A percentile compares a stretch with the other conserved stretches of the same genome.
These are phyloP conservation scores for Botryotinia convoluta DNA, from an alignment of 2,329 filamentous ascomycete genomes.

Conservation along the genomic window DNA sequence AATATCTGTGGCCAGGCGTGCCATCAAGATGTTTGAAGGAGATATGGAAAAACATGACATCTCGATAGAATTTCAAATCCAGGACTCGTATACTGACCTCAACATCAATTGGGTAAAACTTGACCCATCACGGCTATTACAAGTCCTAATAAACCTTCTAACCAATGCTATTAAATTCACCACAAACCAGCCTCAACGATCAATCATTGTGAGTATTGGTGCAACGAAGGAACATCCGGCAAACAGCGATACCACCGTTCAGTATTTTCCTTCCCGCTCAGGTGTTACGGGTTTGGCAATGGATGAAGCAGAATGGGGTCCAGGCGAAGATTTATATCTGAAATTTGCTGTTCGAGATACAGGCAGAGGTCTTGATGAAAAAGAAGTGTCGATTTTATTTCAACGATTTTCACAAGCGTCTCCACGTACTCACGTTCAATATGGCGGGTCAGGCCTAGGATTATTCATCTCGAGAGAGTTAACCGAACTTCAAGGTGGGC, in stretches of 20 bases:
- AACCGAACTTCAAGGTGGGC: slow-evolving; percentile 76
- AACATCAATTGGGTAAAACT: slow-evolving; percentile 69
- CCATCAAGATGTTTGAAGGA: slow-evolving; percentile 76
- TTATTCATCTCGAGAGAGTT: slow-evolving; percentile 77
- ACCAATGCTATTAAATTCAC: slow-evolving; percentile 86
- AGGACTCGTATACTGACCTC: slow-evolving; percentile 63
- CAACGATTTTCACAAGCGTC: slow-evolving; percentile 73
- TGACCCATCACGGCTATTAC: slow-evolving; percentile 73
- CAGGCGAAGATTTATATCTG: slow-evolving; percentile 67
- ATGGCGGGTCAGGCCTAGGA: slow-evolving; percentile 77
- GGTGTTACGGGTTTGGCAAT: slow-evolving; percentile 32
- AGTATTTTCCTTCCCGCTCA: slow-evolving; percentile 39
- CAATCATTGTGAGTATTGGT: slow-evolving; percentile 44
- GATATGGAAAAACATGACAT: slow-evolving; percentile 72
- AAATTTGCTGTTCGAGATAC: slow-evolving; percentile 75
- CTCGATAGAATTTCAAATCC: slow-evolving; percentile 64
- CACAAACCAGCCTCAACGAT: slow-evolving; percentile 56
- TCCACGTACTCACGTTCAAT: slow-evolving; percentile 76
- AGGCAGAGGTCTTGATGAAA: slow-evolving; percentile 67
- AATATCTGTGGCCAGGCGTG: slow-evolving; percentile 62
- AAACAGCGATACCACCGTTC: slow-evolving; percentile 48
- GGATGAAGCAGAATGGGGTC: slow-evolving; percentile 56
- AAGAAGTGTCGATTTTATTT: slow-evolving; percentile 73
- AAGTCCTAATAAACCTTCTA: slow-evolving; percentile 78
- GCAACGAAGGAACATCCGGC: slow-evolving; percentile 38